Percentiles rank a stretch among this genome's conserved stretches.
Conservation (phyloP, 805 yeast species). For the Lipomyces spencermartinsiae region DNA sequence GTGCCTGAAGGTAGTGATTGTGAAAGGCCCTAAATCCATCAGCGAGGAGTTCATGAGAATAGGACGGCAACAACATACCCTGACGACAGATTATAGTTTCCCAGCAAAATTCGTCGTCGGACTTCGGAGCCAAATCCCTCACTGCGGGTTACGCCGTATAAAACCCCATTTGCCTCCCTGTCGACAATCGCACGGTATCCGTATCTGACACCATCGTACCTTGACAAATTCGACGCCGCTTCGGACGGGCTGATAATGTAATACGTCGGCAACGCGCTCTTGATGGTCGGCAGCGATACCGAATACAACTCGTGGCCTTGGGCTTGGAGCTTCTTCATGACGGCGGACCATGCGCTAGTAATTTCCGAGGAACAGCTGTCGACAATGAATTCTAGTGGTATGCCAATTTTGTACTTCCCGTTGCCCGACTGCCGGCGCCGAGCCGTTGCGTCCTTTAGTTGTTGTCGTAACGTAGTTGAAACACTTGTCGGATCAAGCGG, state of each 20-base stretch:
- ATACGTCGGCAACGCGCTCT: constrained; percentile 74
- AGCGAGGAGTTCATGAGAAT: background rate
- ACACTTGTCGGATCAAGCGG: constrained; percentile 76
- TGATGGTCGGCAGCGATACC: constrained; percentile 74
- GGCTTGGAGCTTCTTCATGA: constrained; percentile 53
- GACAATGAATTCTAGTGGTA: constrained; percentile 71
- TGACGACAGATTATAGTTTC: constrained; percentile 83
- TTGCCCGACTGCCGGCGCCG: constrained; percentile 10
- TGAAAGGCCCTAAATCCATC: constrained; percentile 53
- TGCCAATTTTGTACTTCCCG: constrained; percentile 62
- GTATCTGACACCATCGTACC: constrained; percentile 90
- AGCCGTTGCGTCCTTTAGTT: background rate
- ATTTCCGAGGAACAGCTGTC: constrained; percentile 59
- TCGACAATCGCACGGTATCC: constrained; percentile 60
- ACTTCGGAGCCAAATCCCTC: constrained; percentile 82
- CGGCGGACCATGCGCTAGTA: constrained; percentile 54
- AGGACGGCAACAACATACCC: constrained; percentile 45
- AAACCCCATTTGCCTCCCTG: constrained; percentile 45
- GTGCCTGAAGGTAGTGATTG: constrained; percentile 80
- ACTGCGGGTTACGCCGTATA: constrained; percentile 66
- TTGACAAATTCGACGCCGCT: constrained; percentile 87
- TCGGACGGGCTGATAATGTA: constrained; percentile 91
- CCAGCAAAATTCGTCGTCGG: constrained; percentile 78
- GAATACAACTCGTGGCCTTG: constrained; percentile 62
- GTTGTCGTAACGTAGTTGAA: constrained; percentile 37